Conservation (phyloP, 257 asterid species). For the Capsicum pubescens region DNA sequence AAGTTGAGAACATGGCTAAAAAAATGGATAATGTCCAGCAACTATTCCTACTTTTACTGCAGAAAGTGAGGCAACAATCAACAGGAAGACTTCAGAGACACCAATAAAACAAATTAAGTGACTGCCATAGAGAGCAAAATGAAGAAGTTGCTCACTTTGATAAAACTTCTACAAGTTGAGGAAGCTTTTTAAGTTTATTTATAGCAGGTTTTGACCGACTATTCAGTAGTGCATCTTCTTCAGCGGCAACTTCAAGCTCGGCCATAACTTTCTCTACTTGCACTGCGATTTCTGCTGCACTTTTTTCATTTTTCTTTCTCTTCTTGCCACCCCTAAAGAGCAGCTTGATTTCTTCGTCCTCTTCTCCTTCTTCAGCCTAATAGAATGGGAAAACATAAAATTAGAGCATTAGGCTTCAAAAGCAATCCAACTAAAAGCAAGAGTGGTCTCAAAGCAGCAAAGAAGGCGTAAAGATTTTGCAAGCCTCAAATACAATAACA, state of each 20-base stretch:
- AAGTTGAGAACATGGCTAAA: no score
- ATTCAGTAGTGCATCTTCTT: conserved; percentile 72
- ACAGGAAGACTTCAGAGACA: no score
- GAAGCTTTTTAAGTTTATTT: conserved; percentile 78
- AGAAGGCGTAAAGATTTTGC: no score
- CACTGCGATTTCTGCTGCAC: conserved; percentile 84
- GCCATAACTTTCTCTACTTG: conserved; percentile 90
- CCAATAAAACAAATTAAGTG: conserved; percentile 15
- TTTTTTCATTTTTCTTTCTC: conserved; percentile 83
- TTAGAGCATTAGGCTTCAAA: not conserved
- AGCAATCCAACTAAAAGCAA: not conserved
- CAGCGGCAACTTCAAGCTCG: conserved; percentile 90
- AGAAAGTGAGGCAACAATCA: no score
- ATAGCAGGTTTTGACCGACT: conserved; percentile 71
- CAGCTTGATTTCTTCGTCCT: conserved; percentile 76
- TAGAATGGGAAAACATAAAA: conserved; percentile 25
- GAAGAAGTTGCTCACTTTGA: conserved; percentile 60
- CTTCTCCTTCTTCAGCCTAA: conserved; percentile 81
- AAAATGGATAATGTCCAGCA: no score
- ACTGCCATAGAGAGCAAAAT: conserved; percentile 19
- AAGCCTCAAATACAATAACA: not conserved
- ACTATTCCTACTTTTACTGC: no score
- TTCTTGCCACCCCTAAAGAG: conserved; percentile 78
- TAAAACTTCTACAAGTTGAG: conserved; percentile 84
- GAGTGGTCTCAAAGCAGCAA: not conserved